Conservation (phyloP, 192 early-diverging fungal species). For the Linnemannia schmuckeri region DNA sequence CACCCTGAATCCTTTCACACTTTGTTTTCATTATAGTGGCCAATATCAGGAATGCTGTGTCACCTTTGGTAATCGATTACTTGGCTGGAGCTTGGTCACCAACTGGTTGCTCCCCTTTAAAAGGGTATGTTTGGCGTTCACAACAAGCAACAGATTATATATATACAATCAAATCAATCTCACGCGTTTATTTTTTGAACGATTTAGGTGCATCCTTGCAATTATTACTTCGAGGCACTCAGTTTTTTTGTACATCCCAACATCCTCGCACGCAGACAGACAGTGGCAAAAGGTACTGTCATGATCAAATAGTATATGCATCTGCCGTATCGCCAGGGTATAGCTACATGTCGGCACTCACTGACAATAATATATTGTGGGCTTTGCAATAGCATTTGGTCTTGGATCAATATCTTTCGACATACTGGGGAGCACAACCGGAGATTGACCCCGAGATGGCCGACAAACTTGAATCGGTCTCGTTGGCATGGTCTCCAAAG, state of each 20-base stretch:
- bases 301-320: neutral
- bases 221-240: constrained; percentile 38
- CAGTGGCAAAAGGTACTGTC: constrained; percentile 31
- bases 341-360: neutral
- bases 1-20: neutral
- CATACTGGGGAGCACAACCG: constrained; percentile 20
- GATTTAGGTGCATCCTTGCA: constrained; percentile 37
- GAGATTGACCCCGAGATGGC: constrained; percentile 16
- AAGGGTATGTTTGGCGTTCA: constrained; percentile 20
- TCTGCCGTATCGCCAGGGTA: neutral
- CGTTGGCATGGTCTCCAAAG: constrained; percentile 53
- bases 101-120: constrained; percentile 32
- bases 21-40: constrained; percentile 3
- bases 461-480: constrained; percentile 33
- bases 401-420: constrained; percentile 21
- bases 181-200: neutral
- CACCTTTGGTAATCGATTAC: constrained; percentile 18
- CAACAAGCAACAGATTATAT: neutral
- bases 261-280: constrained; percentile 14
- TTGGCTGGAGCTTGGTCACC: constrained; percentile 38
- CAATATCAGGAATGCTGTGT: constrained; percentile 23
- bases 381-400: constrained; percentile 5
- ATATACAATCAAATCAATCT: neutral
- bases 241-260: constrained; percentile 27
- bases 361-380: neutral